Conservation (phyloP, 257 asterid species). For the Solanum lignicaule region DNA sequence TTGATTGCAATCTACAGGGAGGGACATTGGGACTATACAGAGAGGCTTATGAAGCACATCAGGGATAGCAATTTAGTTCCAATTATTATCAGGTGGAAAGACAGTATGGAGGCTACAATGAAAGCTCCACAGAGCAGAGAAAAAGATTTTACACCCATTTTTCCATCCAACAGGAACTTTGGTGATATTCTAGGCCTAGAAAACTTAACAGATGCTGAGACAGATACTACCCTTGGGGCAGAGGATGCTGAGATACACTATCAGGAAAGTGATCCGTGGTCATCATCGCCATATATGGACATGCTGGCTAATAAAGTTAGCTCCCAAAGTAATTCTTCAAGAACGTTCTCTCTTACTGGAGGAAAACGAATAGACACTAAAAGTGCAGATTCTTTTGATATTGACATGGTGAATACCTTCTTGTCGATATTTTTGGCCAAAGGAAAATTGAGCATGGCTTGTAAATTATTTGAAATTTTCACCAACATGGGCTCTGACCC, state of each 20-base stretch:
- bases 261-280: constrained; percentile 62
- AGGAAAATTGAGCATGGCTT: constrained; percentile 87
- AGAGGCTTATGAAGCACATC: constrained; percentile 65
- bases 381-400: constrained; percentile 72
- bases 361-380: constrained; percentile 52
- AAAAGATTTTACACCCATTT: constrained; percentile 58
- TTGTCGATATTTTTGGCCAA: constrained; percentile 72
- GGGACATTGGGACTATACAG: constrained; percentile 65
- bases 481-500: constrained; percentile 58
- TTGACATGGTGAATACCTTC: constrained; percentile 84
- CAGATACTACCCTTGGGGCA: constrained; percentile 2
- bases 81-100: constrained; percentile 65
- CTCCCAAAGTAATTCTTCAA: constrained; percentile 13
- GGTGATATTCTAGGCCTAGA: constrained; percentile 36
- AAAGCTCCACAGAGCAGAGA: constrained; percentile 50
- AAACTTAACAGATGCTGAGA: constrained; percentile 9
- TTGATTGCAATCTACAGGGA: constrained; percentile 49
- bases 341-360: constrained; percentile 29
- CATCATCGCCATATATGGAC: constrained; percentile 93
- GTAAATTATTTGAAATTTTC: constrained; percentile 84
- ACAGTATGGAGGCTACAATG: constrained; percentile 64
- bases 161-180: constrained; percentile 43
- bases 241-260: constrained; percentile 9
- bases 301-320: constrained; percentile 39
- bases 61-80: constrained; percentile 67